Conservation (phyloP, 2,329 filamentous ascomycete genomes). For the Penicillium olsonii region DNA sequence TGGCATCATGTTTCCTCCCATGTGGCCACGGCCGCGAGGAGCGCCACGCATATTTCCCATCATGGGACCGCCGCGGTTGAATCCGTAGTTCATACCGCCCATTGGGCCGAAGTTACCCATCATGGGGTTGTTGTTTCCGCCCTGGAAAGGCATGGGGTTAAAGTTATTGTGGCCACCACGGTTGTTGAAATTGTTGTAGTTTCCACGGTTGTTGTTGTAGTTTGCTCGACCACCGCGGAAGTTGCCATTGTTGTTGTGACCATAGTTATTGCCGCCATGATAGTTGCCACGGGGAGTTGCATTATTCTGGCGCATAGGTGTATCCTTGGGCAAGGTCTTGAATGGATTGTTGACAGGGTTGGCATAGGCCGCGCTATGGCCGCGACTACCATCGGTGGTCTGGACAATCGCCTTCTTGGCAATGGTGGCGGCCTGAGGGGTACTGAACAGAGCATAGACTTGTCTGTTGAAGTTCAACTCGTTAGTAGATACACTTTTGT, state of each 20-base stretch:
- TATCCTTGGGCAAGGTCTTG: conserved; percentile 86
- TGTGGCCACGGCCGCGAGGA: conserved; percentile 58
- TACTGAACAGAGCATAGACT: conserved; percentile 82
- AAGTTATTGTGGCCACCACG: conserved; percentile 25
- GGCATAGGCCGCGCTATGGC: conserved; percentile 71
- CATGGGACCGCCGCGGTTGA: conserved; percentile 57
- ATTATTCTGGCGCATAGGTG: conserved; percentile 66
- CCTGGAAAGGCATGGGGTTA: conserved; percentile 37
- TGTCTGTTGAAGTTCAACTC: conserved; percentile 47
- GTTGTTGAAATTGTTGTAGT: conserved; percentile 18
- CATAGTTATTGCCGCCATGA: conserved; percentile 36
- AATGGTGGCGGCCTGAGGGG: conserved; percentile 81
- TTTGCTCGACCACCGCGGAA: conserved; percentile 57
- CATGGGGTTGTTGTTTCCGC: conserved; percentile 49
- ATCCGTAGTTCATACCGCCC: conserved; percentile 54
- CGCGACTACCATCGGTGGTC: conserved; percentile 62
- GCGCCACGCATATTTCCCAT: conserved; percentile 56
- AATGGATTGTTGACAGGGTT: conserved; percentile 81
- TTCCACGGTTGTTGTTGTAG: conserved; percentile 53
- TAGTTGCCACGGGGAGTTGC: conserved; percentile 49
- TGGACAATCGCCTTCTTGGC: conserved; percentile 79
- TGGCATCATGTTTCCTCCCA: conserved; percentile 53
- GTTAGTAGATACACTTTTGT: neutral
- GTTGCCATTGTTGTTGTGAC: conserved; percentile 45
- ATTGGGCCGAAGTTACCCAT: conserved; percentile 48